phyloP scores from a whole-genome alignment of 2,329 filamentous ascomycete genomes.

The Lachnellula occidentalis region DNA sequence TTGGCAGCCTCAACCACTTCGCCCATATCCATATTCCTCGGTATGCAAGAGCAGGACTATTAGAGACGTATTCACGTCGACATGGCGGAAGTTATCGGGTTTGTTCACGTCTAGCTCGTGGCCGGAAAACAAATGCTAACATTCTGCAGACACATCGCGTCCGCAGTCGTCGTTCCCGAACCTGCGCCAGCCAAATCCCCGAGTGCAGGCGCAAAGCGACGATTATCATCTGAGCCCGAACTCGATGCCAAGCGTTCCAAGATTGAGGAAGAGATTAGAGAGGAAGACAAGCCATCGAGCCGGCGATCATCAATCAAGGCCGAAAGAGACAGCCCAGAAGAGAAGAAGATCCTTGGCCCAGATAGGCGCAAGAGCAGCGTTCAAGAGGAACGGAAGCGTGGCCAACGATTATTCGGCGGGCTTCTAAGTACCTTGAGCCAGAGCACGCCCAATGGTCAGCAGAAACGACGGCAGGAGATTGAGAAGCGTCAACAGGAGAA shows the following conservation, averaged over 20 bases:
- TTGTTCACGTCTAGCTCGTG: not conserved
- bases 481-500: conserved; percentile 77
- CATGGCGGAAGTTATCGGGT: conserved; percentile 25
- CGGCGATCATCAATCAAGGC: conserved; percentile 9
- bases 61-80: not conserved
- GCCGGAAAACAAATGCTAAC: conserved; percentile 10
- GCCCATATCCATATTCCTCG: not conserved
- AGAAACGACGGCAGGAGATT: conserved; percentile 71
- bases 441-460: conserved; percentile 54
- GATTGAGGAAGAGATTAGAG: conserved; percentile 31
- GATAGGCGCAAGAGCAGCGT: conserved; percentile 39
- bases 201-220: conserved; percentile 31
- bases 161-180: conserved; percentile 32
- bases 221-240: conserved; percentile 48
- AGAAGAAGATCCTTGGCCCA: conserved; percentile 25
- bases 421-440: conserved; percentile 60
- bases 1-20: not conserved
- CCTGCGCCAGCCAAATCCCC: conserved; percentile 15
- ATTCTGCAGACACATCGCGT: conserved; percentile 29
- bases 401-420: conserved; percentile 79
- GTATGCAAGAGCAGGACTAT: not conserved
- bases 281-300: conserved; percentile 8
- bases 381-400: conserved; percentile 77
- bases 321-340: conserved; percentile 14
- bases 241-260: conserved; percentile 48